Evolutionary conservation across 495 filamentous ascomycete genomes (phyloP).

Genomic region (Chaetomium fimeti): DNA sequence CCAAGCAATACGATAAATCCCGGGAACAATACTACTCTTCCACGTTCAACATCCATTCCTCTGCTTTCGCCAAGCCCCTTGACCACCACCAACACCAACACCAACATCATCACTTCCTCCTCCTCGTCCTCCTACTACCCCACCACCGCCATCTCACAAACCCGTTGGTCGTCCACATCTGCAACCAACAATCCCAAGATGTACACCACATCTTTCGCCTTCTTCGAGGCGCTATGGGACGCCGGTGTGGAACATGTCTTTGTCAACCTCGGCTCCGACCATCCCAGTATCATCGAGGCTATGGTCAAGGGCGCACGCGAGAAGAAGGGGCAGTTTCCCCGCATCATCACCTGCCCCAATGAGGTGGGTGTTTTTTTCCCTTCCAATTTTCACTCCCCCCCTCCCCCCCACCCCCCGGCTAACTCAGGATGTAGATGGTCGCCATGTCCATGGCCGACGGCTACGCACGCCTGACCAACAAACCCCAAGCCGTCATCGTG

Average conservation of each 20-base stretch:
- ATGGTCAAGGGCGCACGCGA: slow-evolving; percentile 82
- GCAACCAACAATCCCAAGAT: slow-evolving; percentile 32
- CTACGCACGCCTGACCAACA: slow-evolving; percentile 80
- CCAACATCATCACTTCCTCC: background rate
- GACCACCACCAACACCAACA: slow-evolving; percentile 5
- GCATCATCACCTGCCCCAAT: slow-evolving; percentile 90
- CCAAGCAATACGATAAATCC: background rate
- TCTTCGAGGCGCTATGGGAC: slow-evolving; percentile 94
- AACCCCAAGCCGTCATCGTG: slow-evolving; percentile 88
- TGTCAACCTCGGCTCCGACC: slow-evolving; percentile 93
- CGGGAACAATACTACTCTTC: background rate
- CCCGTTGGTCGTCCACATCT: slow-evolving; percentile 12
- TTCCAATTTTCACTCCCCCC: background rate
- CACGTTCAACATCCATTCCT: background rate
- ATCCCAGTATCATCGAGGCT: slow-evolving; percentile 90
- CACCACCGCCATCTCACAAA: background rate
- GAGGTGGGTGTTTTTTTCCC: slow-evolving; percentile 50
- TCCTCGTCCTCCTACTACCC: background rate
- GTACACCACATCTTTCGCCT: slow-evolving; percentile 64
- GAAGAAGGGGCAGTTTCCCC: slow-evolving; percentile 67
- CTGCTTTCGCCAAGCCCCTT: background rate
- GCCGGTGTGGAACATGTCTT: slow-evolving; percentile 88
- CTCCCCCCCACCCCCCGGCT: background rate
- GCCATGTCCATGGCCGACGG: slow-evolving; percentile 96
- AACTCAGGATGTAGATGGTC: slow-evolving; percentile 68